These are phyloP conservation scores for Fusarium temperatum DNA, from an alignment of 2,329 filamentous ascomycete genomes.

Conservation along the genomic window DNA sequence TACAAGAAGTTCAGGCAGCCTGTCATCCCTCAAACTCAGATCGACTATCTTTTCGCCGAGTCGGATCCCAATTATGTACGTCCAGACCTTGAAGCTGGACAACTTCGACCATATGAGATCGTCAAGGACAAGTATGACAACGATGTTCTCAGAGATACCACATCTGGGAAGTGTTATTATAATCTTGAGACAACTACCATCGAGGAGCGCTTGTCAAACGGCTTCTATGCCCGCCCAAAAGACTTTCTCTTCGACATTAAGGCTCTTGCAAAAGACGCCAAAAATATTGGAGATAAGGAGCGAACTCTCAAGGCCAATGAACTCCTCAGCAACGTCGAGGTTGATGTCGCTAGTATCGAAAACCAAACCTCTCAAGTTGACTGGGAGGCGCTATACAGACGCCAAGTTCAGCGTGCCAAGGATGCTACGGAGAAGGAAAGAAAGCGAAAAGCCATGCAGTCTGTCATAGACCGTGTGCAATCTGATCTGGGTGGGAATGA, in stretches of 20 bases:
- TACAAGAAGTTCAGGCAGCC: constrained; percentile 89
- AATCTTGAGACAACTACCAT: constrained; percentile 94
- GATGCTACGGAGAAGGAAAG: constrained; percentile 67
- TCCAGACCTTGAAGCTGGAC: constrained; percentile 61
- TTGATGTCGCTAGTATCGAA: constrained; percentile 85
- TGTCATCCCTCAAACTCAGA: constrained; percentile 76
- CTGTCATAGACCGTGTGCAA: constrained; percentile 57
- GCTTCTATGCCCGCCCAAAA: constrained; percentile 89
- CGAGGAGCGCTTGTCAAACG: constrained; percentile 95
- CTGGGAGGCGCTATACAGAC: constrained; percentile 82
- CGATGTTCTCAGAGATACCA: constrained; percentile 77
- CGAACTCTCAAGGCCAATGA: constrained; percentile 89
- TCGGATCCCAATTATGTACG: constrained; percentile 76
- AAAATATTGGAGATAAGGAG: constrained; percentile 82
- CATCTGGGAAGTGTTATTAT: constrained; percentile 88
- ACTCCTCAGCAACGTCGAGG: constrained; percentile 90
- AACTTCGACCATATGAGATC: constrained; percentile 80
- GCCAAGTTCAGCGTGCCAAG: constrained; percentile 73
- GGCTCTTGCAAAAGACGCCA: constrained; percentile 84
- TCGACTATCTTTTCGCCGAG: constrained; percentile 86
- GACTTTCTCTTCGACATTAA: constrained; percentile 92
- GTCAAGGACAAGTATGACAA: constrained; percentile 82
- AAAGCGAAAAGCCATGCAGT: constrained; percentile 71
- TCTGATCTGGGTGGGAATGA: constrained; percentile 63
- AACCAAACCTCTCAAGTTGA: constrained; percentile 72